These are phyloP conservation scores for Suillus spraguei DNA, from an alignment of 768 basidiomycete genomes.

Conservation along the genomic window DNA sequence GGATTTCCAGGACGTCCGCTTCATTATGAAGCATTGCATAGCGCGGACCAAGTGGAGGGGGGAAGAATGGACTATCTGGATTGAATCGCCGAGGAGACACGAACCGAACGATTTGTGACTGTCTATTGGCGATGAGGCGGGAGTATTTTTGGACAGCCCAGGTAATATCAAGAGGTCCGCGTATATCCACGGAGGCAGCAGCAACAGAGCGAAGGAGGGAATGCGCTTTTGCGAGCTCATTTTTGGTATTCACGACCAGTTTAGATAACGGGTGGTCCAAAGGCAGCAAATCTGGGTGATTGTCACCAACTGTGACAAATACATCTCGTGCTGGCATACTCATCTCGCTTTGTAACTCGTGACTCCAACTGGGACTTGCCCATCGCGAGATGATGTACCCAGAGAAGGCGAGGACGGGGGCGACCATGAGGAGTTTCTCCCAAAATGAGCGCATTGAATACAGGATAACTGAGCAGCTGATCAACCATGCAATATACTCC, in stretches of 20 bases:
- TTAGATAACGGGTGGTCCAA: not conserved
- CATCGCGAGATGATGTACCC: not conserved
- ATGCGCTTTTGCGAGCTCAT: not conserved
- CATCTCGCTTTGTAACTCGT: not conserved
- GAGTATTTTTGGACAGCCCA: slow-evolving; percentile 3
- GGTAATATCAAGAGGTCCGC: not conserved
- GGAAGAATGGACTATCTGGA: not conserved
- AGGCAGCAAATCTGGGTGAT: not conserved
- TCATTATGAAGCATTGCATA: not conserved
- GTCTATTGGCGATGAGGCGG: not conserved
- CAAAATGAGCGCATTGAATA: not conserved
- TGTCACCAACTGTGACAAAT: not conserved
- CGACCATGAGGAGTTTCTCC: not conserved
- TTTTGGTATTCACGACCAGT: not conserved
- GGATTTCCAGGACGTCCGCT: not conserved
- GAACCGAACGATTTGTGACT: not conserved
- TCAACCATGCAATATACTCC: not conserved
- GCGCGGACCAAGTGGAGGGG: slow-evolving; percentile 1
- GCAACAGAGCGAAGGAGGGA: not conserved
- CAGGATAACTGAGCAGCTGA: not conserved
- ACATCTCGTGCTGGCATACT: not conserved
- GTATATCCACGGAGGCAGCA: not conserved
- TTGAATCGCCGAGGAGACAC: slow-evolving; percentile 3
- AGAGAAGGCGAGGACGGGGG: not conserved
- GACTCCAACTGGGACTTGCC: too few species aligned